These are phyloP conservation scores for Albifimbria verrucaria DNA, from an alignment of 2,329 filamentous ascomycete genomes.

Conservation along the genomic window DNA sequence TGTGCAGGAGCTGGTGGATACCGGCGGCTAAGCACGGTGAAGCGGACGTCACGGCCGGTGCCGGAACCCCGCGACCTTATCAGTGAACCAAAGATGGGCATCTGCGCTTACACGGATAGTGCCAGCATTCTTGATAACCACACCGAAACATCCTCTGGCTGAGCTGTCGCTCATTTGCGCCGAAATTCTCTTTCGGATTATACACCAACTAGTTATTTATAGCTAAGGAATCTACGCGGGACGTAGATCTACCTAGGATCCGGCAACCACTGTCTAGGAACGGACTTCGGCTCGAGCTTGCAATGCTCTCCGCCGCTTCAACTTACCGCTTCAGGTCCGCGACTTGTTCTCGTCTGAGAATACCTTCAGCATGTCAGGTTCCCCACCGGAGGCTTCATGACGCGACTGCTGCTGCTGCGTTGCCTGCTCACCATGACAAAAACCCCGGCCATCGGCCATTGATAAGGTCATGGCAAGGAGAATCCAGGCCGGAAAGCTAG, in stretches of 20 bases:
- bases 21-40: neutral
- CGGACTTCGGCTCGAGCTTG: neutral
- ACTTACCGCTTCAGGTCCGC: neutral
- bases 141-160: too few relatives aligned
- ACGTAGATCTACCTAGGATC: neutral
- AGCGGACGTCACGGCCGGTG: neutral
- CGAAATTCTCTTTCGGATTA: too few relatives aligned
- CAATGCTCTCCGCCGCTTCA: neutral
- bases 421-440: conserved; percentile 19
- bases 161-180: too few relatives aligned
- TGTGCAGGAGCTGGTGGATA: neutral
- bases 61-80: neutral
- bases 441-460: conserved; percentile 21
- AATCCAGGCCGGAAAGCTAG: conserved; percentile 66
- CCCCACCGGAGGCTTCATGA: neutral
- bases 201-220: too few relatives aligned
- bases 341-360: too few relatives aligned
- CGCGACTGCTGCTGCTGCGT: conserved; percentile 20
- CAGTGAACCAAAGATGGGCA: neutral
- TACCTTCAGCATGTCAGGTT: too few relatives aligned
- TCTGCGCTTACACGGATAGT: neutral
- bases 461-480: conserved; percentile 40
- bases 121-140: neutral
- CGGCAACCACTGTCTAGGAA: neutral
- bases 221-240: neutral